phyloP scores from a whole-genome alignment of 495 filamentous ascomycete species.

The Hyaloscypha bicolor region DNA sequence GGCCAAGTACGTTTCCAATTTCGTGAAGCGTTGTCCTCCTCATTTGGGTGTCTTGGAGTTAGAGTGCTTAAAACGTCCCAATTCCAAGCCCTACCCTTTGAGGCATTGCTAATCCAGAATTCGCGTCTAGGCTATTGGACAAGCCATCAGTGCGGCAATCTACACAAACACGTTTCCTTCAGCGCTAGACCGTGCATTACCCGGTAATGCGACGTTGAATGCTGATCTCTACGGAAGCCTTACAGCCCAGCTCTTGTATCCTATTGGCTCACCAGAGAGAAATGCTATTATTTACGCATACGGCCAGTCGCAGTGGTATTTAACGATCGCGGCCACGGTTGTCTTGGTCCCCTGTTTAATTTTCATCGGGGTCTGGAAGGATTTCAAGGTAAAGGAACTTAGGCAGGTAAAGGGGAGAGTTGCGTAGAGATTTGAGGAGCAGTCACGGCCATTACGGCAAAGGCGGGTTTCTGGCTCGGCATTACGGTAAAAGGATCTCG shows the following conservation, averaged over 20 bases:
- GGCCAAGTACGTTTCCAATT: constrained; percentile 45
- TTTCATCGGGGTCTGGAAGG: constrained; percentile 46
- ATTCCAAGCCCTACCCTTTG: not conserved
- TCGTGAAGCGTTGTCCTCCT: not conserved
- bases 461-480: no score
- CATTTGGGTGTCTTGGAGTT: not conserved
- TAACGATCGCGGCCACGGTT: constrained; percentile 28
- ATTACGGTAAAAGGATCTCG: no score
- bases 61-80: not conserved
- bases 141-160: constrained; percentile 63
- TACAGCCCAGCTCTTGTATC: constrained; percentile 58
- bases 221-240: constrained; percentile 59
- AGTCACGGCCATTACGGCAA: no score
- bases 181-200: constrained; percentile 57
- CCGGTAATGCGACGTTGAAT: constrained; percentile 46
- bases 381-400: constrained; percentile 55
- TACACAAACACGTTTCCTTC: constrained; percentile 63
- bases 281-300: constrained; percentile 66
- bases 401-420: constrained; percentile 42
- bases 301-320: constrained; percentile 43
- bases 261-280: constrained; percentile 57
- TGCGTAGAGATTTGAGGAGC: constrained; percentile 7
- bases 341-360: constrained; percentile 44
- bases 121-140: constrained; percentile 51
- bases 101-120: not conserved